A percentile compares a stretch with the other conserved stretches of the same genome.
phyloP scores from a whole-genome alignment of 169 alveolate genomes.

The Plasmodium inui region DNA sequence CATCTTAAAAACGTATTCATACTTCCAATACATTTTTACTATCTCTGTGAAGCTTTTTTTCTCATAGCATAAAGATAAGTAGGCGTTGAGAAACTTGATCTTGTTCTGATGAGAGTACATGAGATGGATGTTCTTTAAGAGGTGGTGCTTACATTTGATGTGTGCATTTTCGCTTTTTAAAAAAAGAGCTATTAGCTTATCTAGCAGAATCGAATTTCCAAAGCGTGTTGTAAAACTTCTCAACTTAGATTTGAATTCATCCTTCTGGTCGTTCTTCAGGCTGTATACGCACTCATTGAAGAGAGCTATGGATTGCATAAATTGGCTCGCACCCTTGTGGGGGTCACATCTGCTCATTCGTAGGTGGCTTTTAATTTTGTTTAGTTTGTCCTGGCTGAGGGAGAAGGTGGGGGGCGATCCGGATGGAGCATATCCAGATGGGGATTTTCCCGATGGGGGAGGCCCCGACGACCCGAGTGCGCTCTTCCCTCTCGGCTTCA shows the following conservation, averaged over 20 bases:
- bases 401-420: not conserved
- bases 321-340: not conserved
- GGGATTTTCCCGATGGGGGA: not conserved
- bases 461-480: not conserved
- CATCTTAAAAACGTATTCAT: slow-evolving; percentile 29
- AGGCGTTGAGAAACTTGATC: slow-evolving; percentile 54
- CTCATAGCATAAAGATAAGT: slow-evolving; percentile 38
- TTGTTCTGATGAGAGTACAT: slow-evolving; percentile 33
- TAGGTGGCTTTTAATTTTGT: slow-evolving; percentile 18
- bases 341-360: not conserved
- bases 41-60: slow-evolving; percentile 47
- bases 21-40: slow-evolving; percentile 18
- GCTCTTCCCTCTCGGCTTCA: not conserved
- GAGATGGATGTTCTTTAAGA: slow-evolving; percentile 26
- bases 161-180: slow-evolving; percentile 11
- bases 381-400: slow-evolving; percentile 24
- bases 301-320: not conserved
- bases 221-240: not conserved
- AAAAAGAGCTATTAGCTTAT: slow-evolving; percentile 7
- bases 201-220: slow-evolving; percentile 22
- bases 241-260: slow-evolving; percentile 40
- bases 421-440: not conserved
- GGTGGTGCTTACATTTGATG: slow-evolving; percentile 40
- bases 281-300: slow-evolving; percentile 25
- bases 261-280: not conserved